Evolutionary conservation across 2,329 filamentous ascomycete genomes (phyloP).

Genomic region (Fusarium sp.): DNA sequence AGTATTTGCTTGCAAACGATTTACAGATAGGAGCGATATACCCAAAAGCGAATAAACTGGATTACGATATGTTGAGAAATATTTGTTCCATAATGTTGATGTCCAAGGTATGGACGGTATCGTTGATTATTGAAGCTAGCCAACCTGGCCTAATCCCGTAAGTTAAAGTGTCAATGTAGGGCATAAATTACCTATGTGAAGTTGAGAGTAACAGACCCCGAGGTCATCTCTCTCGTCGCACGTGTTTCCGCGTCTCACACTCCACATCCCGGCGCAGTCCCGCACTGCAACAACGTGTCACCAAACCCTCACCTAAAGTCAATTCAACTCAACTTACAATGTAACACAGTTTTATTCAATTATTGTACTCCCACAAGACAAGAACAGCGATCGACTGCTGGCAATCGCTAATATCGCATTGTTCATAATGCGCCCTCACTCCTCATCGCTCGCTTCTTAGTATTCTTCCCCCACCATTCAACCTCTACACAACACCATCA

Average conservation of each 20-base stretch:
- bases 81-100: no score
- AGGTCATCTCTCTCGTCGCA: conserved; percentile 21
- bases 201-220: no score
- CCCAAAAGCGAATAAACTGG: conserved; percentile 35
- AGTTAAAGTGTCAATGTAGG: no score
- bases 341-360: conserved; percentile 1
- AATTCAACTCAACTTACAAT: background rate
- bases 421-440: conserved; percentile 38
- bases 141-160: no score
- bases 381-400: background rate
- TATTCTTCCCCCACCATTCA: background rate
- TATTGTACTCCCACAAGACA: conserved; percentile 1
- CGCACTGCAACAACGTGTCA: conserved; percentile 45
- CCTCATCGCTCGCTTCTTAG: conserved; percentile 14
- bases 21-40: conserved; percentile 35
- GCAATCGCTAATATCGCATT: background rate
- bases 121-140: no score
- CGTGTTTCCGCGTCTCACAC: conserved; percentile 44
- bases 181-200: no score
- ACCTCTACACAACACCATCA: background rate
- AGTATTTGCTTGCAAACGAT: conserved; percentile 31
- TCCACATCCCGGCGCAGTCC: conserved; percentile 35
- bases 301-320: conserved; percentile 28
- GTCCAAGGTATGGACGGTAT: no score
- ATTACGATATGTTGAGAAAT: background rate